phyloP scores from a whole-genome alignment of 495 filamentous ascomycete species.

The Penicillium paradoxum region DNA sequence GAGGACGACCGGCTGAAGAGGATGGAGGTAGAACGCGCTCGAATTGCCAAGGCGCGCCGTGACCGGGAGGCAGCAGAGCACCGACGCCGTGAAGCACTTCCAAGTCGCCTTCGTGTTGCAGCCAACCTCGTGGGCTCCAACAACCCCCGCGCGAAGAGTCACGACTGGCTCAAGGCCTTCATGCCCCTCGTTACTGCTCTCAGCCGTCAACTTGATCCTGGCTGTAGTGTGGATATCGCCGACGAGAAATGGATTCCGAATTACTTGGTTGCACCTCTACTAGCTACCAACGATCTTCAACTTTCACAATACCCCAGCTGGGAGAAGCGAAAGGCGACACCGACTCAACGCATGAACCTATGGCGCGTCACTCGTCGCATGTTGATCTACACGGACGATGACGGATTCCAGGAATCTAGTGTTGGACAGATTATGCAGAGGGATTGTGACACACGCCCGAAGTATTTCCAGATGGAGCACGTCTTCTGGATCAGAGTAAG shows the following conservation, averaged over 20 bases:
- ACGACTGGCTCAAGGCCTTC: conserved; percentile 45
- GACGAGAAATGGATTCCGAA: conserved; percentile 73
- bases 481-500: conserved; percentile 75
- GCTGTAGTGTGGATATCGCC: conserved; percentile 35
- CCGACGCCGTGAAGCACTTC: conserved; percentile 54
- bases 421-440: conserved; percentile 42
- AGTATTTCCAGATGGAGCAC: conserved; percentile 52
- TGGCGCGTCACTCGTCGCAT: conserved; percentile 51
- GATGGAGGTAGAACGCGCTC: conserved; percentile 53
- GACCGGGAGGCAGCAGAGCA: conserved; percentile 53
- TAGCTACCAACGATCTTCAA: conserved; percentile 71
- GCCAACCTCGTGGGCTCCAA: conserved; percentile 48
- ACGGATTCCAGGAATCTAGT: conserved; percentile 31
- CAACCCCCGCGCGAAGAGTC: conserved; percentile 39
- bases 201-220: conserved; percentile 43
- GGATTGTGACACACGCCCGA: conserved; percentile 45
- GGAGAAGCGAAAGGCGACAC: conserved; percentile 50
- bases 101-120: conserved; percentile 44
- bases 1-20: conserved; percentile 52
- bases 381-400: conserved; percentile 44
- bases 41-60: conserved; percentile 42
- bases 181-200: conserved; percentile 49
- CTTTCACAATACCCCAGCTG: conserved; percentile 69
- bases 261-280: conserved; percentile 65
- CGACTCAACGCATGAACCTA: conserved; percentile 44